phyloP scores from a whole-genome alignment of 2,329 filamentous ascomycete genomes.

The Ploettnerulaceae sp. region DNA sequence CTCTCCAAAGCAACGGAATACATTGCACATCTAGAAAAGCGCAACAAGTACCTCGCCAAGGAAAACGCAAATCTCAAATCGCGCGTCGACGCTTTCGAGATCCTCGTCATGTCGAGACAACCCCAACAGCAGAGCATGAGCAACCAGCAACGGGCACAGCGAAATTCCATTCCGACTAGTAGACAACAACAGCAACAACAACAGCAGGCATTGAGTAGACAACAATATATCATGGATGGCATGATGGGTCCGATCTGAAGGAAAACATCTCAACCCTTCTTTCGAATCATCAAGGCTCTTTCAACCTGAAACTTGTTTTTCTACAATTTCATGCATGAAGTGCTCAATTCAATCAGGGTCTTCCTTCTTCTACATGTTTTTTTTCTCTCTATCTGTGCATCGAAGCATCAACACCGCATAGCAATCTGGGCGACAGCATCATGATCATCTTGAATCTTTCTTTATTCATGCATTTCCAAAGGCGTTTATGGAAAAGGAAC shows the following conservation, averaged over 20 bases:
- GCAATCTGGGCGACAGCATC: too few relatives aligned
- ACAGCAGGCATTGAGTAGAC: conserved; percentile 2
- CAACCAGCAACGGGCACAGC: background rate
- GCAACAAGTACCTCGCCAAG: conserved; percentile 74
- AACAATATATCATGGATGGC: conserved; percentile 6
- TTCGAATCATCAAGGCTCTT: too few relatives aligned
- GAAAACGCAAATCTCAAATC: conserved; percentile 76
- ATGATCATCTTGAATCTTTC: too few relatives aligned
- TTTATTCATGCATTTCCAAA: background rate
- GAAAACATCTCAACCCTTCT: too few relatives aligned
- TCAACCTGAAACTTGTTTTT: too few relatives aligned
- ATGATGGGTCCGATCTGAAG: conserved; percentile 5
- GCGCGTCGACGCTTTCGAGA: conserved; percentile 70
- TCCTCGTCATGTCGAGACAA: conserved; percentile 62
- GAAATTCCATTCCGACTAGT: too few relatives aligned
- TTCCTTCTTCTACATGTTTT: background rate
- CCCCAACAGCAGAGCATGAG: conserved; percentile 4
- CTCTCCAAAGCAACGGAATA: conserved; percentile 95
- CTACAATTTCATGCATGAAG: too few relatives aligned
- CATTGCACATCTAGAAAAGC: conserved; percentile 86
- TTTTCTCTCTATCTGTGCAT: too few relatives aligned
- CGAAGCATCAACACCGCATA: too few relatives aligned
- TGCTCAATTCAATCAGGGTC: too few relatives aligned
- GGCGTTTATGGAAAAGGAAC: background rate
- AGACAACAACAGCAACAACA: conserved; percentile 10